Evolutionary conservation across 495 filamentous ascomycete species (phyloP).

Genomic region (Hamigera avellanea): DNA sequence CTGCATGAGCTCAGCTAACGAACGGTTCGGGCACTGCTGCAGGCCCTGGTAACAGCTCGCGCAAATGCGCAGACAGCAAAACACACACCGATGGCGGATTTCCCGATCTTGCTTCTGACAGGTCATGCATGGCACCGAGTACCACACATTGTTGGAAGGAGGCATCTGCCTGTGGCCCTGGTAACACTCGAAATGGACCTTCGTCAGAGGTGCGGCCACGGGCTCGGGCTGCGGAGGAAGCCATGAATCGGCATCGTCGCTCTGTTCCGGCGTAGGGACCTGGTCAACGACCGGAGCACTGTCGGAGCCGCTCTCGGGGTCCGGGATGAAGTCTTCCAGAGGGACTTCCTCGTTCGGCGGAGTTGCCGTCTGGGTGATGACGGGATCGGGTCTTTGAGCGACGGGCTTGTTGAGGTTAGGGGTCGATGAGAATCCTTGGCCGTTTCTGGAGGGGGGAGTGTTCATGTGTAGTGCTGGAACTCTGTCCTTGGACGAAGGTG

Average conservation of each 20-base stretch:
- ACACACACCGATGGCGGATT: constrained; percentile 34
- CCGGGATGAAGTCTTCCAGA: constrained; percentile 29
- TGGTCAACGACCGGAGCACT: constrained; percentile 13
- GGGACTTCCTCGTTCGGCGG: constrained; percentile 11
- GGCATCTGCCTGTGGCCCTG: constrained; percentile 34
- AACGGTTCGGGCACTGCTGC: constrained; percentile 24
- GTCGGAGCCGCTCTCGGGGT: constrained; percentile 14
- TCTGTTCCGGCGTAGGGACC: constrained; percentile 4
- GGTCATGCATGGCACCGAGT: constrained; percentile 38
- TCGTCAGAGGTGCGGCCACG: constrained; percentile 26
- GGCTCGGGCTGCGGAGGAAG: constrained; percentile 23
- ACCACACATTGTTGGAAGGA: constrained; percentile 29
- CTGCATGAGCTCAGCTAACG: constrained; percentile 22
- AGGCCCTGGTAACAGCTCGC: constrained; percentile 25
- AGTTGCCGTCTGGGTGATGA: background rate
- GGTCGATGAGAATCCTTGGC: background rate
- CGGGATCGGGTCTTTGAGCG: background rate
- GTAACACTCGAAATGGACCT: constrained; percentile 33
- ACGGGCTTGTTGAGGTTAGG: background rate
- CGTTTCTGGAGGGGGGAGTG: no score
- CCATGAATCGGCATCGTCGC: constrained; percentile 18
- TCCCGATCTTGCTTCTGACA: constrained; percentile 34
- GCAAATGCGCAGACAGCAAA: constrained; percentile 38
- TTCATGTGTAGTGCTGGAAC: no score
- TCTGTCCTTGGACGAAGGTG: background rate